Evolutionary conservation across 352 stramenopile genomes (phyloP), one percentile per base, ranked within the genome.

Genomic region (Phytophthora vignae): DNA sequence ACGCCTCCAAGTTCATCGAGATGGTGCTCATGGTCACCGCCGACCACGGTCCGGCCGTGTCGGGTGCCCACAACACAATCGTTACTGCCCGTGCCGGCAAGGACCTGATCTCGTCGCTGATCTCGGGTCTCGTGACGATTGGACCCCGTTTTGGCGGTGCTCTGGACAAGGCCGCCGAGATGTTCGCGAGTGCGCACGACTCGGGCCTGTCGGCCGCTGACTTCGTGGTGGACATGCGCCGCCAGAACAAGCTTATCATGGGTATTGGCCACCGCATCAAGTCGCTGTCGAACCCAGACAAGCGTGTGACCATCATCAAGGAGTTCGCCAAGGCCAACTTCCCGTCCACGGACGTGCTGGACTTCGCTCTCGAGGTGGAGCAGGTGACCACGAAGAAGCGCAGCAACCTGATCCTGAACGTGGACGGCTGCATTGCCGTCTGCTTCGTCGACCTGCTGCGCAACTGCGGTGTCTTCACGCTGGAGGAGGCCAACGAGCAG

Each of bases 21-120:
- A 99, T 99, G 95, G 94, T 99, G 63, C 85, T 99, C 21, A 99
- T 99, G 96, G 95, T 99, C 40, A 99, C 95, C 19, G 97, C 96
- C 36, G 97, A 99, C 81, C 97, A 99, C 83, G 97, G 97, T 46
- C 97, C 97, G 54, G 96, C 96, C 25, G 97, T 99, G 25, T 98
- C 94, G 36, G 97, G 97, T 61, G 97, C 97, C 12, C 97, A 99
- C 83, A 99, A 99, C 85, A 99, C 96, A 53, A 99, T 99, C 69
- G 88, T 95, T 44, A 95, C 93, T 66, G 91, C 97, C 33, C 92
- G 97, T 82, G 96, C 97, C 21, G 96, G 97, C 63, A 99, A 99
- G 85, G 97, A 99, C 73, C 81, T 99, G 38, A 98, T 99, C 54
- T 99, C 96, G 54, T 98, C 94, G 62, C 85, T 99, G 22, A 92